Evolutionary conservation across 371 early-diverging fungal genomes (phyloP).

Genomic region (Gilbertella persicaria): DNA sequence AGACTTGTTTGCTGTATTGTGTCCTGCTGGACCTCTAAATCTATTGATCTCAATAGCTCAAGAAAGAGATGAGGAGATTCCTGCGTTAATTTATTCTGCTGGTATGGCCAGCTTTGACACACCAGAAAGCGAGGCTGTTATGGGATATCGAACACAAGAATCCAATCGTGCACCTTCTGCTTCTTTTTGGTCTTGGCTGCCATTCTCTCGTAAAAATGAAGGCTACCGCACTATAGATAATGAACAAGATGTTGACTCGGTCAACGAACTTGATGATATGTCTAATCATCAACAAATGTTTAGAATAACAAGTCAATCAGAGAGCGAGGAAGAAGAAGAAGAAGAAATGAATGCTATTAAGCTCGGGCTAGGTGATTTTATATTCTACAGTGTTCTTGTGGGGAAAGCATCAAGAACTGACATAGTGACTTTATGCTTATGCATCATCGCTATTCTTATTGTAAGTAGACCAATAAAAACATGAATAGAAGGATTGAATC

Average conservation of each 20-base stretch:
- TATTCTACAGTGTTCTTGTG: constrained; percentile 27
- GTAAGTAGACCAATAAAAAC: constrained; percentile 1
- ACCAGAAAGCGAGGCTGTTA: background rate
- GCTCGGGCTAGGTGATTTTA: constrained; percentile 27
- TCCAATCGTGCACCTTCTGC: background rate
- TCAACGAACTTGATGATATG: background rate
- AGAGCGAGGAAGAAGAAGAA: constrained; percentile 3
- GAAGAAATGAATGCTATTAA: constrained; percentile 24
- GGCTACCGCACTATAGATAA: background rate
- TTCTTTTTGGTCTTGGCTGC: constrained; percentile 4
- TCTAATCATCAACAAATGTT: too few species aligned
- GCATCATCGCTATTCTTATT: constrained; percentile 23
- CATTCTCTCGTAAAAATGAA: background rate
- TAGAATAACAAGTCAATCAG: background rate
- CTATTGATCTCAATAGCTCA: constrained; percentile 21
- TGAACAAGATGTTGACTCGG: background rate
- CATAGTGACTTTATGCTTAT: constrained; percentile 19
- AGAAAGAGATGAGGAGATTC: constrained; percentile 24
- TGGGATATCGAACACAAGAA: constrained; percentile 18
- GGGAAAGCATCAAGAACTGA: constrained; percentile 22
- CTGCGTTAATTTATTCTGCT: constrained; percentile 25
- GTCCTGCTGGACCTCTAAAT: constrained; percentile 20
- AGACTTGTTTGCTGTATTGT: constrained; percentile 28
- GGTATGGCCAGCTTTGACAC: constrained; percentile 24
- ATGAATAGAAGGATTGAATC: background rate